Percentiles rank a stretch among this genome's conserved stretches.
These are phyloP conservation scores for Fusarium redolens DNA, from an alignment of 2,329 filamentous ascomycete species.

Conservation along the genomic window DNA sequence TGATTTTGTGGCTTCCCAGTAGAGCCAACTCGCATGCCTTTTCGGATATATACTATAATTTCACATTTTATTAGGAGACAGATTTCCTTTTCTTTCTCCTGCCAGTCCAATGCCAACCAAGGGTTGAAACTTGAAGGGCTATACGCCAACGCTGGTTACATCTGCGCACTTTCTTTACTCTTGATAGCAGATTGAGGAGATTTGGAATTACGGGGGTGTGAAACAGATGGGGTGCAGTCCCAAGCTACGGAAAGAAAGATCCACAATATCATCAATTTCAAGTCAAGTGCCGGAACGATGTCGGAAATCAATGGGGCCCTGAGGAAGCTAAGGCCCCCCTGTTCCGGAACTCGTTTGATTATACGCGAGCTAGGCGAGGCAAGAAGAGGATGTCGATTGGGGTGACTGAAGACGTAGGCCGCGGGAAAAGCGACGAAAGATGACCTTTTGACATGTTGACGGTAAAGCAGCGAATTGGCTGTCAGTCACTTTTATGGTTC, in stretches of 20 bases:
- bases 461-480: too few relatives aligned
- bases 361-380: background rate
- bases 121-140: accelerated
- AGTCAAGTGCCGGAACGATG: background rate
- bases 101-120: background rate
- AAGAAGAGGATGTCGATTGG: background rate
- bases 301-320: background rate
- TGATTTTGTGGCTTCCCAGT: background rate
- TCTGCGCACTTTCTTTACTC: background rate
- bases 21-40: background rate
- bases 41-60: background rate
- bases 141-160: background rate
- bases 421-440: background rate
- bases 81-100: background rate
- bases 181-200: background rate
- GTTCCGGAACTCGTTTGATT: background rate
- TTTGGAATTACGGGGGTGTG: background rate
- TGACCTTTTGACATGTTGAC: background rate
- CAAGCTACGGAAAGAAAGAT: background rate
- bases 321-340: background rate
- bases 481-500: background rate
- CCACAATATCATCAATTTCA: background rate
- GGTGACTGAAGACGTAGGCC: too few relatives aligned
- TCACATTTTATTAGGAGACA: background rate
- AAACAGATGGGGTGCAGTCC: background rate